Evolutionary conservation across 257 asterid species (phyloP).

Genomic region (Solanum rostratum): DNA sequence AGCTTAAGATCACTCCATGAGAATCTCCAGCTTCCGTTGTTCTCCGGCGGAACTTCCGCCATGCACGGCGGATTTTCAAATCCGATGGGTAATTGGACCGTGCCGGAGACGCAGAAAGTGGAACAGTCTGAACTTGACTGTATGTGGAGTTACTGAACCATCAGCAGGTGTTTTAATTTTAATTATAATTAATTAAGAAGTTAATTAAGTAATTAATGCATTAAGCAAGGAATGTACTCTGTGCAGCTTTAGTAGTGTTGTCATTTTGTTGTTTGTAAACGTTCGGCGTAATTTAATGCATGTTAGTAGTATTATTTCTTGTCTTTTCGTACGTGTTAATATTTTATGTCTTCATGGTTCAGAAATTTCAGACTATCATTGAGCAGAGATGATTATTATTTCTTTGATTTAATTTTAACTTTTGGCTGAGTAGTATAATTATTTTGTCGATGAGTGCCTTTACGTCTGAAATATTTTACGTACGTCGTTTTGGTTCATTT

Average conservation of each 20-base stretch:
- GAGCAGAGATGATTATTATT: not conserved
- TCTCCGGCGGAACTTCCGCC: conserved; percentile 21
- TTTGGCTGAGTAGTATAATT: not conserved
- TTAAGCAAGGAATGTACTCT: not conserved
- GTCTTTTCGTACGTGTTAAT: not conserved
- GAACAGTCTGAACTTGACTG: conserved; percentile 64
- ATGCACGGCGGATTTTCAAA: conserved; percentile 7
- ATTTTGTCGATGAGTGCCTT: not conserved
- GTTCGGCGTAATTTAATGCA: not conserved
- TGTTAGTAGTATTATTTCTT: not conserved
- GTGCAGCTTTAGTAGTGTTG: not conserved
- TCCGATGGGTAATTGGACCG: conserved; percentile 8
- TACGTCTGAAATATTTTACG: no score
- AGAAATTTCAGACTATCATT: not conserved
- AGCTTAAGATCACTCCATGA: conserved; percentile 59
- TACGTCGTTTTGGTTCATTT: no score
- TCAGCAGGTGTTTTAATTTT: not conserved
- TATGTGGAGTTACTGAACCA: conserved; percentile 53
- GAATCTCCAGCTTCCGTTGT: conserved; percentile 47
- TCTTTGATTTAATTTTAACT: not conserved
- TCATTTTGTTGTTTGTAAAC: conserved; percentile 4
- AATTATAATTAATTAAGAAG: not conserved
- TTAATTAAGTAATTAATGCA: not conserved
- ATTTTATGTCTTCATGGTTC: not conserved
- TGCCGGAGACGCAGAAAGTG: conserved; percentile 28